Evolutionary conservation across 116 monocot species (phyloP).

Genomic region (Iris pallida): DNA sequence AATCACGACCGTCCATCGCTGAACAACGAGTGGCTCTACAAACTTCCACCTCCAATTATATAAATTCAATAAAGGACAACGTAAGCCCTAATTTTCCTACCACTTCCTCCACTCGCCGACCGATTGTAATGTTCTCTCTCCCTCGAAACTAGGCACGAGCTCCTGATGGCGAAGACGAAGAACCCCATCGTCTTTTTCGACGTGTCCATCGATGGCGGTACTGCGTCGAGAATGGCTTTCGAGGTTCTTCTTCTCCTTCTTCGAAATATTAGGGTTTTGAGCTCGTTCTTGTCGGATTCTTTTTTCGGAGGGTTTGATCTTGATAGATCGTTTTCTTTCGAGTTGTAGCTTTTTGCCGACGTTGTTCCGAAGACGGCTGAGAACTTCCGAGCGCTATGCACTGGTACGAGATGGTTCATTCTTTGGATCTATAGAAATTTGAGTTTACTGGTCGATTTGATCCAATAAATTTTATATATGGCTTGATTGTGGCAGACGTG

Average conservation of each 20-base stretch:
- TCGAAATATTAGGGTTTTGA: background rate
- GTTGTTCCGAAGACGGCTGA: constrained; percentile 49
- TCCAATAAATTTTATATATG: background rate
- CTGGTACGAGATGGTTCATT: constrained; percentile 22
- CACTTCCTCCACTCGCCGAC: no score
- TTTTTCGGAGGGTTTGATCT: background rate
- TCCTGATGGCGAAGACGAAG: constrained; percentile 27
- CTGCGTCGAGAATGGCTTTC: constrained; percentile 44
- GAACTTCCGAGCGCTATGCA: constrained; percentile 58
- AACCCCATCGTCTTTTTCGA: constrained; percentile 48
- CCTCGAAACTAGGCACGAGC: no score
- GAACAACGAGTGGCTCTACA: no score
- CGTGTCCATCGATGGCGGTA: constrained; percentile 34
- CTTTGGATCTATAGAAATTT: background rate
- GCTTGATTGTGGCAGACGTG: background rate
- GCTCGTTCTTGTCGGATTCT: background rate
- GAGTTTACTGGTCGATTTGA: background rate
- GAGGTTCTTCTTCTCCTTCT: constrained; percentile 22
- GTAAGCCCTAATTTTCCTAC: no score
- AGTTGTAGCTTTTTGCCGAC: constrained; percentile 49
- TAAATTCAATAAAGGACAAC: no score
- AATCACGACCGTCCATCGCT: no score
- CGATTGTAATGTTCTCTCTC: no score
- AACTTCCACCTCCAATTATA: no score
- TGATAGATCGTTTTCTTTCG: background rate